Evolutionary conservation across 768 basidiomycete species (phyloP).

Genomic region (Fomitopsis serialis): DNA sequence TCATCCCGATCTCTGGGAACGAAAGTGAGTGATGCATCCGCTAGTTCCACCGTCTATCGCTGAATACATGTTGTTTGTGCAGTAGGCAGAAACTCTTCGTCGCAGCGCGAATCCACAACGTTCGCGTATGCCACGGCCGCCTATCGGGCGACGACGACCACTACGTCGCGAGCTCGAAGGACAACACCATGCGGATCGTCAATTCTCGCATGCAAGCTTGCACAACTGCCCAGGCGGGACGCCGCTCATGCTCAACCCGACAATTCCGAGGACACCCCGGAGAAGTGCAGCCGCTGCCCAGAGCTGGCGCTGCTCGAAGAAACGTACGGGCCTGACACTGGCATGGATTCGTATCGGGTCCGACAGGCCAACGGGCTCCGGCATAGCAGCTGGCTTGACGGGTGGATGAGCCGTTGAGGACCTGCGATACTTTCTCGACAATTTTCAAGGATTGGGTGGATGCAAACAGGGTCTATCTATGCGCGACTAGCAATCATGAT

Average conservation of each 20-base stretch:
- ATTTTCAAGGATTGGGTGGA: too few species aligned
- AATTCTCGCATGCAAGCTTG: slow-evolving; percentile 26
- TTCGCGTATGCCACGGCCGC: slow-evolving; percentile 31
- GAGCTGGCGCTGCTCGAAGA: slow-evolving; percentile 12
- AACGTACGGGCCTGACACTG: slow-evolving; percentile 10
- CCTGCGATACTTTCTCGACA: too few species aligned
- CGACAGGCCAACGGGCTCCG: slow-evolving; percentile 9
- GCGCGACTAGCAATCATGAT: too few species aligned
- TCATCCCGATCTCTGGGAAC: slow-evolving; percentile 5
- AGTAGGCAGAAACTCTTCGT: slow-evolving; percentile 31
- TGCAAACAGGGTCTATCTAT: too few species aligned
- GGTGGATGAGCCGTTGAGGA: too few species aligned
- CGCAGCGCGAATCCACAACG: slow-evolving; percentile 30
- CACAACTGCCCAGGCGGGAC: slow-evolving; percentile 23
- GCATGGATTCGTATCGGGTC: not conserved
- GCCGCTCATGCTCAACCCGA: slow-evolving; percentile 1
- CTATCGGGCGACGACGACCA: slow-evolving; percentile 18
- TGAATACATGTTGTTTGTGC: not conserved
- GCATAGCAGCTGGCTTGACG: not conserved
- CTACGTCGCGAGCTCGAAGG: slow-evolving; percentile 11
- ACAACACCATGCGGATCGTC: slow-evolving; percentile 28
- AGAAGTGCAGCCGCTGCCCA: slow-evolving; percentile 1
- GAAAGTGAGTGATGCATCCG: slow-evolving; percentile 7
- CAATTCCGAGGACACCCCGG: not conserved
- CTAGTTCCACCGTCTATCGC: not conserved